Evolutionary conservation across 495 filamentous ascomycete species (phyloP), one percentile per base, ranked within the genome.

Genomic region (Neurospora sp.): DNA sequence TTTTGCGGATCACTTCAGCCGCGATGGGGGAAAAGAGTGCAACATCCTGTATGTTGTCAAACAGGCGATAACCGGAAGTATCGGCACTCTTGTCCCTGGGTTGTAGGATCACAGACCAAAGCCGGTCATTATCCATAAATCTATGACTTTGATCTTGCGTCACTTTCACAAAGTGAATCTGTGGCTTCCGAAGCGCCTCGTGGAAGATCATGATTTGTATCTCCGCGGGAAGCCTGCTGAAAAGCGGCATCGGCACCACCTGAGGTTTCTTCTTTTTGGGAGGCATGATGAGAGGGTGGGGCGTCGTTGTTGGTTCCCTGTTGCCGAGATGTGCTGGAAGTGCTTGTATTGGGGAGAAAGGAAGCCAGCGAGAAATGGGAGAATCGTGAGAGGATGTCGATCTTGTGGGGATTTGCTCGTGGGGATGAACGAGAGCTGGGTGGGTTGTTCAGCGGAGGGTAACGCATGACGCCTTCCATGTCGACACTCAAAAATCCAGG

Each of bases 101-200:
- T 18, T 35, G 4, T 35, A 35, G 31, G 31, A 35, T 35, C 31
- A 35, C 31, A 35, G 31, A 35, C 31, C 31, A 35, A 35, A 35
- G 4, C 31, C 31, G 31, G 31, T 35, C 31, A 35, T 35, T 35
- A 35, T 35, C 31, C 31, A 35, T 35, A 35, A 35, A 35, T 35
- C 31, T 35, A 35, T 3, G 31, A 35, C 31, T 35, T 35, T 35
- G 31, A 35, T 35, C 31, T 3, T 4, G 31, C 31, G 31, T 35
- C 31, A 35, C 31, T 35, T 35, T 35, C 31, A 35, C 31, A 35
- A 35, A 71, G 39, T 78, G 76, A 16, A 78, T 31, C 3, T 75
- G 65, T 0, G 76, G 76, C 68, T 78, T 76, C 53, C 71, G 41
- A 10, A 78, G 61, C 3, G 73, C 75, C 59, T 76, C 73, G 18